phyloP scores from a whole-genome alignment of 352 stramenopile genomes.

The Globisporangium canariense region DNA sequence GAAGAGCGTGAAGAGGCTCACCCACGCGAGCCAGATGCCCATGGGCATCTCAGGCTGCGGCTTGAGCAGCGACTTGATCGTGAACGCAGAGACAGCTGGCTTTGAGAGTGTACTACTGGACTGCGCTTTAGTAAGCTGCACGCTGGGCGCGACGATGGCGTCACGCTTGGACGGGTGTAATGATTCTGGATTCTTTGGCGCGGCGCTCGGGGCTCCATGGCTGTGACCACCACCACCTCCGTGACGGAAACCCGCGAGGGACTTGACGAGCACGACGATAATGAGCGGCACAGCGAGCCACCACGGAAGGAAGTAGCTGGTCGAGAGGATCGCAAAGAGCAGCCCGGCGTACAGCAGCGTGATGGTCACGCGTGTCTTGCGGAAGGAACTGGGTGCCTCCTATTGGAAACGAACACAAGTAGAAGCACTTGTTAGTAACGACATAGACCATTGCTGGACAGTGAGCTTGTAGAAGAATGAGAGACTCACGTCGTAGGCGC shows the following conservation, averaged over 20 bases:
- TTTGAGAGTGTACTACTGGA: slow-evolving; percentile 14
- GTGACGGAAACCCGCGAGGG: slow-evolving; percentile 41
- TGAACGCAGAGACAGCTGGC: slow-evolving; percentile 6
- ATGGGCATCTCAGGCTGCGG: slow-evolving; percentile 66
- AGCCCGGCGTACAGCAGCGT: slow-evolving; percentile 44
- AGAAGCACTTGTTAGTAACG: neutral
- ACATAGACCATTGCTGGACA: neutral
- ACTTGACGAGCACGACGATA: slow-evolving; percentile 45
- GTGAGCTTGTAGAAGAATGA: neutral
- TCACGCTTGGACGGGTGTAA: slow-evolving; percentile 52
- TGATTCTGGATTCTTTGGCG: slow-evolving; percentile 25
- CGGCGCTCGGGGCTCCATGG: slow-evolving; percentile 33
- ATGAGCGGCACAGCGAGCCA: slow-evolving; percentile 67
- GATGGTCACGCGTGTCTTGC: slow-evolving; percentile 47
- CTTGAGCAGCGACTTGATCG: slow-evolving; percentile 25
- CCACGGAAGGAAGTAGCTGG: slow-evolving; percentile 68
- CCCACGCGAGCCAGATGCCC: slow-evolving; percentile 77
- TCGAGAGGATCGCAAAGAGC: slow-evolving; percentile 50
- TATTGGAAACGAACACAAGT: neutral
- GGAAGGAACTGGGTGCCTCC: slow-evolving; percentile 46
- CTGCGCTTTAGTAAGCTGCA: slow-evolving; percentile 28
- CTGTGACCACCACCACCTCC: slow-evolving; percentile 31
- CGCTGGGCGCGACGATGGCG: slow-evolving; percentile 24
- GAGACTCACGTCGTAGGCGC: slow-evolving; percentile 22
- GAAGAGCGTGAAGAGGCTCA: slow-evolving; percentile 66